Base-by-base conservation (phyloP, 352 stramenopile species). In the Globisporangium irregulare region DNA sequence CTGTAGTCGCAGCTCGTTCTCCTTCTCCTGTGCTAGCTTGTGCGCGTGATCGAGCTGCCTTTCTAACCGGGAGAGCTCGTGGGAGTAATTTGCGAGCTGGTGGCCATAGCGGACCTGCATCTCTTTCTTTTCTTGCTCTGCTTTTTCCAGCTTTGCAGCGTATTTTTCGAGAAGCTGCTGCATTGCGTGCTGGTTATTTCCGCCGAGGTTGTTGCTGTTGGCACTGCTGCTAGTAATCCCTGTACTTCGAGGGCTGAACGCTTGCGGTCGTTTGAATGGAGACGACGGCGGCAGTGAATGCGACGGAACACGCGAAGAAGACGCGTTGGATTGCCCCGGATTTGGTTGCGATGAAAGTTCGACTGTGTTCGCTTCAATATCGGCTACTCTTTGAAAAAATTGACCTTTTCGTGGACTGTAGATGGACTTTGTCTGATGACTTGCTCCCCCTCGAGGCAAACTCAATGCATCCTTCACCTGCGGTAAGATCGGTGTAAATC, bases 81-180 rank as follows among this genome's bases (percentile, higher is more conserved):
- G 81, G 0, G 80, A 86, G 24, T 89, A 93, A 46, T 85, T 90
- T 12, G 83, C 76, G 5, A 90, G 67, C 69, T 93, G 83, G 32
- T 89, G 77, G 3, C 77, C 71, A n/a, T 92, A 82, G 0, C 84
- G 80, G 0, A 68, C 59, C 9, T 77, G 64, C 1, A 79, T 50
- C 3, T 86, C 73, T 27, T 83, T 80, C 15, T 82, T 87, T 15
- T 91, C 83, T 7, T 80, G 70, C 57, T 92, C 85, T 3, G 57
- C 61, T 25, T 81, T 81, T 48, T 81, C 72, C 7, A 89, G 64
- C 55, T 76, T 80, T 2, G 63, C 55, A 1, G 34, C 54, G 50
- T 74, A 76, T 32, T 75, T 71, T 34, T 83, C 73, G 2, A 72
- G n/a, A 18, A 77, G 22, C 38, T 70, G 59, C 25, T 72, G 67